Conservation (phyloP, 495 filamentous ascomycete species). For the Achaetomiella virescens region DNA sequence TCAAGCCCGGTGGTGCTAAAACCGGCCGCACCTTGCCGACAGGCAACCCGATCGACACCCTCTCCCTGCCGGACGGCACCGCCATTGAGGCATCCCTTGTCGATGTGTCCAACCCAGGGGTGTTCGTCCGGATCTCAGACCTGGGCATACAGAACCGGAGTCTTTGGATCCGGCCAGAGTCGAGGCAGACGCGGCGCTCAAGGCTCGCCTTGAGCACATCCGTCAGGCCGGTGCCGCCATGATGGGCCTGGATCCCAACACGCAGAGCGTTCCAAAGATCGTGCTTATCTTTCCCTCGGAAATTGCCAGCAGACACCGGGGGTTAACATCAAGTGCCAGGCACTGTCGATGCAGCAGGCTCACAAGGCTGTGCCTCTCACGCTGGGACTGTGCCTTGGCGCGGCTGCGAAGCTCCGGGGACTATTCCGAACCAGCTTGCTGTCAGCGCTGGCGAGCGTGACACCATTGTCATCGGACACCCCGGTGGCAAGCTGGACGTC, state of each 20-base stretch:
- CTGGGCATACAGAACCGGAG: conserved; percentile 38
- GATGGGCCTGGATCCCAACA: conserved; percentile 58
- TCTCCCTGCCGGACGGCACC: conserved; percentile 49
- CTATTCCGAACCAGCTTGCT: conserved; percentile 37
- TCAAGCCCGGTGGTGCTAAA: conserved; percentile 60
- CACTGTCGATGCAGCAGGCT: conserved; percentile 51
- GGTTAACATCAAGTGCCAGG: conserved; percentile 42
- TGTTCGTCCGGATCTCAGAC: conserved; percentile 53
- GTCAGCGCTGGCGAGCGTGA: conserved; percentile 20
- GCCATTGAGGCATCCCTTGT: conserved; percentile 42
- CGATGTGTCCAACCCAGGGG: conserved; percentile 62
- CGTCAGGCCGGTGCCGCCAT: conserved; percentile 50
- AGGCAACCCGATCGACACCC: conserved; percentile 47
- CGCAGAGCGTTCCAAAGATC: conserved; percentile 61
- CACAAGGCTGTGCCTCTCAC: conserved; percentile 61
- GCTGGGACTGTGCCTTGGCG: conserved; percentile 54
- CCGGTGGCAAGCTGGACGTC: conserved; percentile 55
- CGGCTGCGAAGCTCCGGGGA: conserved; percentile 49
- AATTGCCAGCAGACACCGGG: conserved; percentile 7
- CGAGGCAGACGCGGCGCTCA: conserved; percentile 39
- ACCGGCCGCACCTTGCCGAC: conserved; percentile 64
- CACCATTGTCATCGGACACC: conserved; percentile 52
- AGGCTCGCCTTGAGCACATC: conserved; percentile 53
- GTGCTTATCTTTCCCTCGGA: conserved; percentile 48
- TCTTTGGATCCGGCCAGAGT: conserved; percentile 50